A percentile compares a stretch with the other conserved stretches of the same genome.
Conservation (phyloP, 148 eudicot genomes). For the Beta vulgaris region DNA sequence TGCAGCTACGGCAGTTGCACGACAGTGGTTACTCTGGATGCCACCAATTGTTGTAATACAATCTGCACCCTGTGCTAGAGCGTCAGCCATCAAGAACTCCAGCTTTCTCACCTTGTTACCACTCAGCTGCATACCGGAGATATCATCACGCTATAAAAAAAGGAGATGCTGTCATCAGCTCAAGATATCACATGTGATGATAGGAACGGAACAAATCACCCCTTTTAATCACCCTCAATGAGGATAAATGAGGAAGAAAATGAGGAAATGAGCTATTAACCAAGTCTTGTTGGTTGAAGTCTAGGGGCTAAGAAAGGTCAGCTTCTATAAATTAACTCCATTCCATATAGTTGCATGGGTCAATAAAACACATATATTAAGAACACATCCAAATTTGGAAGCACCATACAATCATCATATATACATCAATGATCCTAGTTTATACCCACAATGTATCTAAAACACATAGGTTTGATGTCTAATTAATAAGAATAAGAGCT, state of each 20-base stretch:
- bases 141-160: slow-evolving; percentile 85
- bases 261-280: background rate
- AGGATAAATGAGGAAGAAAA: background rate
- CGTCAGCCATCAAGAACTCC: slow-evolving; percentile 95
- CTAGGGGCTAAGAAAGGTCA: background rate
- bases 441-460: no score
- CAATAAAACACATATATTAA: background rate
- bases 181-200: slow-evolving; percentile 1
- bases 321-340: background rate
- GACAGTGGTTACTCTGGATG: slow-evolving; percentile 96
- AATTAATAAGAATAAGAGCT: background rate
- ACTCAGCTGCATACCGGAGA: slow-evolving; percentile 96
- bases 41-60: slow-evolving; percentile 86
- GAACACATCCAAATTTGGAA: background rate
- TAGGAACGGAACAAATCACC: slow-evolving; percentile 4
- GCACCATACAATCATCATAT: background rate
- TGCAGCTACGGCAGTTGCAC: slow-evolving; percentile 97
- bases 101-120: slow-evolving; percentile 97
- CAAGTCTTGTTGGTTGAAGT: background rate
- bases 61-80: slow-evolving; percentile 87
- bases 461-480: background rate
- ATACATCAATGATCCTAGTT: background rate
- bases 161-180: slow-evolving; percentile 27
- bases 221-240: background rate
- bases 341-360: background rate